A percentile compares a stretch with the other conserved stretches of the same genome.
These are phyloP conservation scores for Eucalyptus marginata DNA, from an alignment of 345 rosid species.

Conservation along the genomic window DNA sequence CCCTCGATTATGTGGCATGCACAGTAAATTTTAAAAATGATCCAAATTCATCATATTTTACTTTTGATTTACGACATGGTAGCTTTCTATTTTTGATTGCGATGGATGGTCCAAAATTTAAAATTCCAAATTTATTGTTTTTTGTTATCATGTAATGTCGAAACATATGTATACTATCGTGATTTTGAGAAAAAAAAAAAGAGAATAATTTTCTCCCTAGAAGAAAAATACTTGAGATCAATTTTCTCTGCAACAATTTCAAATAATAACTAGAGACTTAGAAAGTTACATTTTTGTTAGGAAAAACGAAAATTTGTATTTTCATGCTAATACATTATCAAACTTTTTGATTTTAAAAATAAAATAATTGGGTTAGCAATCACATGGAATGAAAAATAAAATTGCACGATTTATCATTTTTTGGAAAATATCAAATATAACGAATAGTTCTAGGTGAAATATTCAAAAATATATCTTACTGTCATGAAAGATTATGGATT, in stretches of 20 bases:
- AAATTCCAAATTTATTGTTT: background rate
- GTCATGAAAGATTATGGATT: background rate
- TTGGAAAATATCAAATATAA: background rate
- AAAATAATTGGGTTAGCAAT: background rate
- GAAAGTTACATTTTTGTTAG: background rate
- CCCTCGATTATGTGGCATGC: accelerated
- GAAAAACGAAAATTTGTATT: background rate
- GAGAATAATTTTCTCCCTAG: background rate
- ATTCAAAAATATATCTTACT: background rate
- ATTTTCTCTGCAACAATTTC: background rate
- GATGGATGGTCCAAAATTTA: background rate
- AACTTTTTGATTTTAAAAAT: background rate
- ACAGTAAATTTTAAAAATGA: background rate
- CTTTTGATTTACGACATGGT: background rate
- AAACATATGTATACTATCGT: too few species aligned
- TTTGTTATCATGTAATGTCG: accelerated
- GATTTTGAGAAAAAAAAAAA: background rate
- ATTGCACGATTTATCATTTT: background rate
- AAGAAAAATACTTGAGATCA: background rate
- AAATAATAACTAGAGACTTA: background rate
- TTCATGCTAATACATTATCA: background rate
- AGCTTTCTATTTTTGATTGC: background rate
- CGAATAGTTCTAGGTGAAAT: background rate
- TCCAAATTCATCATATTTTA: background rate
- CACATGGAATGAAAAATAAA: background rate